A percentile compares a stretch with the other conserved stretches of the same genome.
phyloP scores from a whole-genome alignment of 2,329 filamentous ascomycete species.

The Clonostachys chloroleuca region DNA sequence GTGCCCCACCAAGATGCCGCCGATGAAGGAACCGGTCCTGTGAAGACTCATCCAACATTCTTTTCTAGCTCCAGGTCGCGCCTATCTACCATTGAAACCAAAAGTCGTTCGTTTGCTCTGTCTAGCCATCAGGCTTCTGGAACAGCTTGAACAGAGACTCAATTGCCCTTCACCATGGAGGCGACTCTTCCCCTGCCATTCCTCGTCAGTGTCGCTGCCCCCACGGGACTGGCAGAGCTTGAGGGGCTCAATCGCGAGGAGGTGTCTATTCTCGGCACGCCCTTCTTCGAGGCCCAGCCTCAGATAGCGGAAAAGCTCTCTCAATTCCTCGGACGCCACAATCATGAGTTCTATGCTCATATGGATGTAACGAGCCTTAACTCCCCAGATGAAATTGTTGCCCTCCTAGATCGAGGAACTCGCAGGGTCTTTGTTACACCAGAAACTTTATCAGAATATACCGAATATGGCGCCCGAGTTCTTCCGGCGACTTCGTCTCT shows the following conservation, averaged over 20 bases:
- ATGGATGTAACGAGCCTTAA: slow-evolving; percentile 71
- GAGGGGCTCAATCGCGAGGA: slow-evolving; percentile 53
- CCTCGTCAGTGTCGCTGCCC: slow-evolving; percentile 51
- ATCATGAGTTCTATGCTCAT: slow-evolving; percentile 56
- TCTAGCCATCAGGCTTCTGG: slow-evolving; percentile 1
- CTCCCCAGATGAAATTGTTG: slow-evolving; percentile 68
- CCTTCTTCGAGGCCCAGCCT: slow-evolving; percentile 51
- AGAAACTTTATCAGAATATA: slow-evolving; percentile 58
- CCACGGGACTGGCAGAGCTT: slow-evolving; percentile 38
- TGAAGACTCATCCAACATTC: not conserved
- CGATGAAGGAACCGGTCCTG: slow-evolving; percentile 3
- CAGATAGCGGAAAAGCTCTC: slow-evolving; percentile 39
- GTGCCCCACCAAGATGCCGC: slow-evolving; percentile 2
- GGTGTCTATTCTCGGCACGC: slow-evolving; percentile 52
- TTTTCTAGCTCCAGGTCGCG: slow-evolving; percentile 1
- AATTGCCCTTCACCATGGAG: slow-evolving; percentile 42
- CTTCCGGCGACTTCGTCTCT: slow-evolving; percentile 44
- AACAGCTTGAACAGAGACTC: not conserved
- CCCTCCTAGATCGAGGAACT: slow-evolving; percentile 81
- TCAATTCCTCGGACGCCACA: slow-evolving; percentile 43
- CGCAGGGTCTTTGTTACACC: slow-evolving; percentile 77
- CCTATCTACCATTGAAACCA: not conserved
- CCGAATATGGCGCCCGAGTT: slow-evolving; percentile 52
- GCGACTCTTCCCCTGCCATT: slow-evolving; percentile 61
- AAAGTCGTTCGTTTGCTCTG: not conserved